These are phyloP conservation scores for Brasilioporus rufonigricans DNA, from an alignment of 768 basidiomycete genomes.

Conservation along the genomic window DNA sequence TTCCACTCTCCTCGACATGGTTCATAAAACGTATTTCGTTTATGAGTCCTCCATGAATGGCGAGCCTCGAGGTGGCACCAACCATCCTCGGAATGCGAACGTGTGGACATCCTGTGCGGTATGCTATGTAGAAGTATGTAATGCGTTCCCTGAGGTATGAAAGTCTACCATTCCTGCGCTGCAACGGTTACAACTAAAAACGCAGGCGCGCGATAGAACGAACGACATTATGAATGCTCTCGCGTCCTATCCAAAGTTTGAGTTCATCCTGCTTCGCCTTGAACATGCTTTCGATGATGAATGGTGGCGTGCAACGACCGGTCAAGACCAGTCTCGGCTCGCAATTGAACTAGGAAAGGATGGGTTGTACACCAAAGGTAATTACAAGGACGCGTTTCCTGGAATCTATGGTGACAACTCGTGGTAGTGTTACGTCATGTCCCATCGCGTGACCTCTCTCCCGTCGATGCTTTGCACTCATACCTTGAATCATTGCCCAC, in stretches of 20 bases:
- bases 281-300: constrained; percentile 70
- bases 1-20: constrained; percentile 66
- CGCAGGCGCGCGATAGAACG: constrained; percentile 54
- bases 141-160: constrained; percentile 60
- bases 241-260: constrained; percentile 46
- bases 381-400: background rate
- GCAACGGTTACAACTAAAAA: constrained; percentile 8
- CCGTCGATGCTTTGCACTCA: constrained; percentile 36
- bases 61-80: constrained; percentile 50
- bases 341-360: constrained; percentile 52
- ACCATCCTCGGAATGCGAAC: constrained; percentile 60
- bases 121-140: constrained; percentile 70
- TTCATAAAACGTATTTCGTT: constrained; percentile 57
- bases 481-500: constrained; percentile 73
- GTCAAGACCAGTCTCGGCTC: constrained; percentile 26
- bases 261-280: constrained; percentile 61
- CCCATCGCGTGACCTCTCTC: constrained; percentile 13
- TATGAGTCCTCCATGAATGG: constrained; percentile 19
- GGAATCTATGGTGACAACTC: background rate
- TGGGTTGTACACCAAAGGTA: constrained; percentile 40
- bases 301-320: constrained; percentile 57
- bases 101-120: constrained; percentile 63
- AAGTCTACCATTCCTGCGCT: background rate
- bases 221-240: constrained; percentile 49
- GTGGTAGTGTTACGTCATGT: constrained; percentile 23